A percentile compares a stretch with the other conserved stretches of the same genome.
Evolutionary conservation across 495 filamentous ascomycete species (phyloP).

Genomic region (Patellaria atrata): DNA sequence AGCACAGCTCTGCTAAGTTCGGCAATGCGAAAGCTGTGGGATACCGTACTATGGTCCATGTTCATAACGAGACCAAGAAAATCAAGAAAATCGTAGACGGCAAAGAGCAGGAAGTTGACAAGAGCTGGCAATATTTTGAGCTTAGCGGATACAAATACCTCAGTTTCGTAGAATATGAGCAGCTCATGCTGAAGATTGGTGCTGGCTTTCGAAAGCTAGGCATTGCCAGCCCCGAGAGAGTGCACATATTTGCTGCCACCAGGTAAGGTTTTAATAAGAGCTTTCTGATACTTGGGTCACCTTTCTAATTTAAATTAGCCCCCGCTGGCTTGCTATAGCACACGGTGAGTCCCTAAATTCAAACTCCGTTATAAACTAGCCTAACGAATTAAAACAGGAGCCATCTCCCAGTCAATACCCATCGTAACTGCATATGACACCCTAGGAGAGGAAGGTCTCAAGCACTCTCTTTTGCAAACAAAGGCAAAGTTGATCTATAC

Average conservation of each 20-base stretch:
- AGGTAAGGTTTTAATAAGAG: slow-evolving; percentile 5
- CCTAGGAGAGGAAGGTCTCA: slow-evolving; percentile 81
- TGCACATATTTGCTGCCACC: slow-evolving; percentile 85
- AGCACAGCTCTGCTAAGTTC: slow-evolving; percentile 59
- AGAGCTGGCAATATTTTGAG: slow-evolving; percentile 95
- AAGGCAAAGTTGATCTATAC: slow-evolving; percentile 78
- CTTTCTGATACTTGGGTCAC: neutral
- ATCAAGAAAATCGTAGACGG: slow-evolving; percentile 94
- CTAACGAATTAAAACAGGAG: slow-evolving; percentile 6
- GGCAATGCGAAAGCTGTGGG: slow-evolving; percentile 83
- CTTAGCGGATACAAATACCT: slow-evolving; percentile 75
- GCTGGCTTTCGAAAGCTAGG: slow-evolving; percentile 62
- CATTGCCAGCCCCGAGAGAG: slow-evolving; percentile 51
- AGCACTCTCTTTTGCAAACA: slow-evolving; percentile 83
- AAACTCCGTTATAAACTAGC: neutral
- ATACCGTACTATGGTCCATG: slow-evolving; percentile 63
- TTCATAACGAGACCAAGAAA: slow-evolving; percentile 87
- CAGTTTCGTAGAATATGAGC: slow-evolving; percentile 80
- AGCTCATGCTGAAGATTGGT: slow-evolving; percentile 56
- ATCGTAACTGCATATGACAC: slow-evolving; percentile 98
- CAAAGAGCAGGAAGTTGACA: slow-evolving; percentile 75
- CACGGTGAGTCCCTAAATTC: slow-evolving; percentile 19
- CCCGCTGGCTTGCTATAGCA: slow-evolving; percentile 27
- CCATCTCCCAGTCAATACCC: slow-evolving; percentile 74
- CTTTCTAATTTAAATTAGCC: slow-evolving; percentile 11